A percentile compares a stretch with the other conserved stretches of the same genome.
These are phyloP conservation scores for Cutaneotrichosporon daszewskae DNA, from an alignment of 1,284 basidiomycete genomes.

Conservation along the genomic window DNA sequence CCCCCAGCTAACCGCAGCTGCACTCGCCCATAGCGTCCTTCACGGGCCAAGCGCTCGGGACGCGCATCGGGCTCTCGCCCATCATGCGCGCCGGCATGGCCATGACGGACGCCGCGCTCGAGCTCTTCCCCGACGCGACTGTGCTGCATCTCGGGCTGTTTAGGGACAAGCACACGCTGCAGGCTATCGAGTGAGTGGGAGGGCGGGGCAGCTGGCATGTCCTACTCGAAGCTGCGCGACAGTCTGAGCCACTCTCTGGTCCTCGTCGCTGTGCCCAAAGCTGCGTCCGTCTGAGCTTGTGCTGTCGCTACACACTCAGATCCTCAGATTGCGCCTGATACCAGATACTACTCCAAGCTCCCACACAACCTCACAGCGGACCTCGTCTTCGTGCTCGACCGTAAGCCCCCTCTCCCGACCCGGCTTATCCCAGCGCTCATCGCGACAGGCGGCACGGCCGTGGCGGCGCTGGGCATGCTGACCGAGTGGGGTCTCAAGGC, in stretches of 20 bases:
- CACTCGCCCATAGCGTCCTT: constrained; percentile 46
- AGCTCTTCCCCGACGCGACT: constrained; percentile 75
- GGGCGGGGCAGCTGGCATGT: too few relatives aligned
- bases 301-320: too few relatives aligned
- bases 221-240: too few relatives aligned
- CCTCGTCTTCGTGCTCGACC: constrained; percentile 77
- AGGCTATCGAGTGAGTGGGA: constrained; percentile 85
- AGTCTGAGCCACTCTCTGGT: too few relatives aligned
- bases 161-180: constrained; percentile 80
- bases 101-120: constrained; percentile 80
- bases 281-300: too few relatives aligned
- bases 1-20: constrained; percentile 43
- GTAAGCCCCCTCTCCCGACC: constrained; percentile 18
- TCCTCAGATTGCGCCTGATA: too few relatives aligned
- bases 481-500: constrained; percentile 72
- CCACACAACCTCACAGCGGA: constrained; percentile 72
- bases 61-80: constrained; percentile 77
- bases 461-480: constrained; percentile 77
- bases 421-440: constrained; percentile 56
- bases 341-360: constrained; percentile 82
- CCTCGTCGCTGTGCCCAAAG: too few relatives aligned
- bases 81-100: constrained; percentile 88
- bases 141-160: constrained; percentile 88
- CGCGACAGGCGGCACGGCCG: constrained; percentile 89
- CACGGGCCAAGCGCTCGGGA: constrained; percentile 45